A percentile compares a stretch with the other conserved stretches of the same genome.
These are phyloP conservation scores for Phytophthora agathidicida DNA, from an alignment of 352 stramenopile genomes.

Conservation along the genomic window DNA sequence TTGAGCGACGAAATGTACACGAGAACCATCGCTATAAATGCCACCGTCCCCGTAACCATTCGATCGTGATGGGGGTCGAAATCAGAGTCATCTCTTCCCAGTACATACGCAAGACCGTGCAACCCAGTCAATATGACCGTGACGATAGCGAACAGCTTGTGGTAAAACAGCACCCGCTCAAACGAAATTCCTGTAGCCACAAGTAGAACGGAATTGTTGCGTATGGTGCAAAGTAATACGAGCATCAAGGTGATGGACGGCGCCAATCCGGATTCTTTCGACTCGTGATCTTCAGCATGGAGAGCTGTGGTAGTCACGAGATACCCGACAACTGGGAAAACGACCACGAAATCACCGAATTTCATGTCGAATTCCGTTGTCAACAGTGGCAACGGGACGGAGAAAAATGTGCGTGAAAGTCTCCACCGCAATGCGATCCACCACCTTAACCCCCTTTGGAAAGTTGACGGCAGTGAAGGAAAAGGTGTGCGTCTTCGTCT, in stretches of 20 bases:
- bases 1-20: constrained; percentile 33
- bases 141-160: constrained; percentile 41
- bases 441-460: constrained; percentile 9
- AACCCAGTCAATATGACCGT: constrained; percentile 25
- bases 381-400: constrained; percentile 14
- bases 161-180: constrained; percentile 46
- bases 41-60: constrained; percentile 17
- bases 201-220: constrained; percentile 52
- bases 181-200: constrained; percentile 38
- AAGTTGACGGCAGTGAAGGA: constrained; percentile 1
- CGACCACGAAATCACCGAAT: constrained; percentile 32
- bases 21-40: constrained; percentile 29
- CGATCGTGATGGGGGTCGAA: neutral
- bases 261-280: constrained; percentile 8
- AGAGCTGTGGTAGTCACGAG: constrained; percentile 5
- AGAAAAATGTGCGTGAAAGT: constrained; percentile 18
- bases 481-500: constrained; percentile 10
- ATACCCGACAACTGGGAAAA: constrained; percentile 7
- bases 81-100: neutral
- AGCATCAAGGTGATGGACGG: constrained; percentile 33
- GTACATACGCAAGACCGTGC: constrained; percentile 38
- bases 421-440: constrained; percentile 23
- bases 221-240: constrained; percentile 37
- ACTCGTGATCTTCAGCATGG: neutral
- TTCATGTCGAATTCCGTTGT: constrained; percentile 29